Percentiles rank a stretch among this genome's conserved stretches.
Conservation (phyloP, 2,329 filamentous ascomycete species). For the Penicillium sp. region DNA sequence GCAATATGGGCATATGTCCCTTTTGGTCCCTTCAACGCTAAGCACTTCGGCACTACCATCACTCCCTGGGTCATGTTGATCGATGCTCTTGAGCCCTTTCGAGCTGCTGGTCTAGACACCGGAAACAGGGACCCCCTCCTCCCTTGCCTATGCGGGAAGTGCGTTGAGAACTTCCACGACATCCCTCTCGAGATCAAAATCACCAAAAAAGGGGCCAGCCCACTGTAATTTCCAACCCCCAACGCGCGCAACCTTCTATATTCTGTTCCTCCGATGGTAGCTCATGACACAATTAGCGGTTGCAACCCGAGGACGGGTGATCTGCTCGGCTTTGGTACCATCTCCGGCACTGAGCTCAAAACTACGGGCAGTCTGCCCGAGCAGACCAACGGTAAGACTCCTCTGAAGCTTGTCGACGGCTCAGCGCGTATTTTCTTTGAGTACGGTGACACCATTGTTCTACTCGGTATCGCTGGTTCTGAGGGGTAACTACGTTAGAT, state of each 20-base stretch:
- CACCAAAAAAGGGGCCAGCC: conserved; percentile 48
- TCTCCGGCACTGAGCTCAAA: conserved; percentile 59
- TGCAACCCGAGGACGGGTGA: conserved; percentile 73
- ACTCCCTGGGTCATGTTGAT: conserved; percentile 76
- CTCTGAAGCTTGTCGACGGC: conserved; percentile 61
- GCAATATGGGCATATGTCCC: conserved; percentile 83
- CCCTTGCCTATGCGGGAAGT: conserved; percentile 64
- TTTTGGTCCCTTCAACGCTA: conserved; percentile 76
- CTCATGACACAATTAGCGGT: conserved; percentile 73
- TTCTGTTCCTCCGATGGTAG: conserved; percentile 80
- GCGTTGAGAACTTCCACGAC: conserved; percentile 59
- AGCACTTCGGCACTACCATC: conserved; percentile 78
- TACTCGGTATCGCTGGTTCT: conserved; percentile 65
- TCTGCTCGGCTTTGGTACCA: conserved; percentile 75
- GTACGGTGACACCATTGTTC: conserved; percentile 68
- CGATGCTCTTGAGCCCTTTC: conserved; percentile 71
- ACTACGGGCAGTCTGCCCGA: conserved; percentile 70
- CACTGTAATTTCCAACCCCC: conserved; percentile 59
- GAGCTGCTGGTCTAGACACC: conserved; percentile 51
- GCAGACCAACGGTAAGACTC: conserved; percentile 66
- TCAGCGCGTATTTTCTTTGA: conserved; percentile 69
- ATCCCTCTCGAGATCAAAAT: conserved; percentile 66
- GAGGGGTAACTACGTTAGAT: conserved; percentile 69
- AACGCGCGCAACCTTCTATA: conserved; percentile 68
- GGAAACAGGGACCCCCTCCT: conserved; percentile 56